Conservation (phyloP, 2,329 filamentous ascomycete genomes). For the Pleomassaria siparia region DNA sequence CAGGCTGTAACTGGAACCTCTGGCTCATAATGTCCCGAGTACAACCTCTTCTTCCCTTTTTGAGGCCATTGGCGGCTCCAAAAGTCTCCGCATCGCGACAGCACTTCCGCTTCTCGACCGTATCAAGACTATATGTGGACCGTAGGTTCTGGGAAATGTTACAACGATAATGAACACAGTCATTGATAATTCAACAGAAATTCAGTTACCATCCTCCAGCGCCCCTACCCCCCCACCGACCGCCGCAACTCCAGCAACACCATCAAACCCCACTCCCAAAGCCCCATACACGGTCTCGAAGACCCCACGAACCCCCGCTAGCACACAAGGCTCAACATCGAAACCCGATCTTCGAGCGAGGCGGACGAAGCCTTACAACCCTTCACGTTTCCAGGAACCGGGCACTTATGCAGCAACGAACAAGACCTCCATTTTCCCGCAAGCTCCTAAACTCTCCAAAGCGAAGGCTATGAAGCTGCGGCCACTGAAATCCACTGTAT, state of each 20-base stretch:
- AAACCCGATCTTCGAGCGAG: slow-evolving; percentile 27
- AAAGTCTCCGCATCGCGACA: slow-evolving; percentile 39
- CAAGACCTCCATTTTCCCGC: background rate
- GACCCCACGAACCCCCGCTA: slow-evolving; percentile 30
- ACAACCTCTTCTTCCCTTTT: slow-evolving; percentile 41
- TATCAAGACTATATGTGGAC: slow-evolving; percentile 28
- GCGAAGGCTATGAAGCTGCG: slow-evolving; percentile 1
- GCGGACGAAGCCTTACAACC: slow-evolving; percentile 7
- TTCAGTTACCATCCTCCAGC: slow-evolving; percentile 29
- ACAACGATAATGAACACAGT: slow-evolving; percentile 1
- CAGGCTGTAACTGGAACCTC: background rate
- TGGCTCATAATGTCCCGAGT: slow-evolving; percentile 35
- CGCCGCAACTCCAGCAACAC: slow-evolving; percentile 12
- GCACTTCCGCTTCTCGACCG: slow-evolving; percentile 46
- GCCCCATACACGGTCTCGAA: slow-evolving; percentile 36
- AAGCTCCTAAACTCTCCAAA: background rate
- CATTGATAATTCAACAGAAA: slow-evolving; percentile 14
- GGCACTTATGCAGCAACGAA: background rate
- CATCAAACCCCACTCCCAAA: slow-evolving; percentile 23
- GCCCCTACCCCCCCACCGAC: slow-evolving; percentile 23
- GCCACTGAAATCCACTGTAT: slow-evolving; percentile 14
- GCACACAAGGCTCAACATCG: slow-evolving; percentile 27
- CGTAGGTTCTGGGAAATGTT: slow-evolving; percentile 16
- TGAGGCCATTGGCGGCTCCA: slow-evolving; percentile 44
- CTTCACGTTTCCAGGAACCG: slow-evolving; percentile 1